These are phyloP conservation scores for Ascochyta viciae-villosae DNA, from an alignment of 2,329 filamentous ascomycete species.

Conservation along the genomic window DNA sequence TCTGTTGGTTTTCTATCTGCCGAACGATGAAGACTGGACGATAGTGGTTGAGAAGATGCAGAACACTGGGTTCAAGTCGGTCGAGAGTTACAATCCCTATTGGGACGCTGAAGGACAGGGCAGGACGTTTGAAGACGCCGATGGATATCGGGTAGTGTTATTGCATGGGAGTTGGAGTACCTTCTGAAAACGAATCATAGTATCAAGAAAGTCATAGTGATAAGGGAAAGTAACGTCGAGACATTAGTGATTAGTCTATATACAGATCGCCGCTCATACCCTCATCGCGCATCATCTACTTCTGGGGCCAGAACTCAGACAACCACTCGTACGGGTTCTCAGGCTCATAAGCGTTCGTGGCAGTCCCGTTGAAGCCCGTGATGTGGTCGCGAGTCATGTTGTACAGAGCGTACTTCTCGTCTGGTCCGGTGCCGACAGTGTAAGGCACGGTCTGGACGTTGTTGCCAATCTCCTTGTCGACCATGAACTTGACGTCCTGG, in stretches of 20 bases:
- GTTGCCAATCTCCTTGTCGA: slow-evolving; percentile 37
- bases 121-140: slow-evolving; percentile 55
- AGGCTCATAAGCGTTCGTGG: slow-evolving; percentile 26
- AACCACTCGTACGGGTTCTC: slow-evolving; percentile 34
- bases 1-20: slow-evolving; percentile 55
- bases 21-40: slow-evolving; percentile 38
- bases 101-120: slow-evolving; percentile 52
- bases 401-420: slow-evolving; percentile 38
- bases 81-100: slow-evolving; percentile 54
- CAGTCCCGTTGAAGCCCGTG: slow-evolving; percentile 30
- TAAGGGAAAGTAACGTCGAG: not conserved
- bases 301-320: slow-evolving; percentile 28
- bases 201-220: too few relatives aligned
- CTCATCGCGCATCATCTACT: not conserved
- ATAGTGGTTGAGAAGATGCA: slow-evolving; percentile 47
- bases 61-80: slow-evolving; percentile 42
- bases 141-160: slow-evolving; percentile 56
- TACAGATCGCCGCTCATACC: not conserved
- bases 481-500: slow-evolving; percentile 27
- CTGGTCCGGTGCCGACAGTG: slow-evolving; percentile 33
- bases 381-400: slow-evolving; percentile 33
- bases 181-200: not conserved
- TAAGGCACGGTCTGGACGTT: slow-evolving; percentile 38
- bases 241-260: slow-evolving; percentile 11
- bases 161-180: slow-evolving; percentile 36